Evolutionary conservation across 164 flowering plant genomes (phyloP), one percentile per base, ranked within the genome.

Genomic region (Piper betle): DNA sequence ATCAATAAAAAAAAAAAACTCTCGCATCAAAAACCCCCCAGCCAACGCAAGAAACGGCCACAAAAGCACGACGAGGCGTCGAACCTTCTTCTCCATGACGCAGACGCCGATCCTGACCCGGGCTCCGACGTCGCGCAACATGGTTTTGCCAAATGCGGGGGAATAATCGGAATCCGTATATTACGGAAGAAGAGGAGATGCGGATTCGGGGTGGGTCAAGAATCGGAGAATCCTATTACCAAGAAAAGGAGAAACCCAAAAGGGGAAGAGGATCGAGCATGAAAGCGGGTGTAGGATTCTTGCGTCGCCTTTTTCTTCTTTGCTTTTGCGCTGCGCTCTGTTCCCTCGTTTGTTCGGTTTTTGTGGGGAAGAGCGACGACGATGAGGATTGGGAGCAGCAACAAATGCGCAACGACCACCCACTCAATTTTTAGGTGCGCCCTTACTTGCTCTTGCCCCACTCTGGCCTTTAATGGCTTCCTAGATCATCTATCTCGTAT

Each of bases 71-170:
- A 38, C 38, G 25, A 46, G 3, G 83, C 80, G 86, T 90, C 92
- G 33, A 25, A 94, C 99, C 97, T 94, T 94, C 93, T 94, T 94
- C 85, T 90, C 97, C 96, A 94, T 80, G 66, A 94, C 99, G 68
- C 97, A 94, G 6, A 94, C 99, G 55, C 99, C 99, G 63, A 94
- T 64, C 66, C 37, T 82, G 25, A 91, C 83, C 79, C 81, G 88
- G 62, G 59, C 64, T n/a, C 54, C 65, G 17, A 64, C 66, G 42
- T 18, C 50, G 17, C 62, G 77, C 39, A 69, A 64, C 71, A 20
- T 20, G 59, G 53, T 37, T 4, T 9, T 12, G 17, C n/a, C 58
- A 16, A 33, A 0, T 55, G 39, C 39, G 58, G 12, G 15, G 3
- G 37, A 6, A 39, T 25, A 37, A 61, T 61, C 63, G 18, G 57